Conservation (phyloP, 768 basidiomycete species). For the Russula virescens region DNA sequence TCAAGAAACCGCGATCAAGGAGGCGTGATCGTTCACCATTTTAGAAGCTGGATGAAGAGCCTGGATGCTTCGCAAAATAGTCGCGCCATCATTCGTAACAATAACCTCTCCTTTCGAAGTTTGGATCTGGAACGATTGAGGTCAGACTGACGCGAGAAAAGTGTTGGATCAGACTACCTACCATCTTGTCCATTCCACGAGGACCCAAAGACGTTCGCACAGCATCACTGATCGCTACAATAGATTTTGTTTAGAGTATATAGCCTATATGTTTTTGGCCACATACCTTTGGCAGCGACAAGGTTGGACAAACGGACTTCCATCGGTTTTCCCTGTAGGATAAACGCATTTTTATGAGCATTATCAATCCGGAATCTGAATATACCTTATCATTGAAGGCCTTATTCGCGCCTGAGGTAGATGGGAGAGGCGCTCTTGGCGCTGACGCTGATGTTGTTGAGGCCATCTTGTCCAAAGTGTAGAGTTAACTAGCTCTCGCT, state of each 20-base stretch:
- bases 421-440: constrained; percentile 20
- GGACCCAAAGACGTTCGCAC: constrained; percentile 95
- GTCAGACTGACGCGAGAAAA: constrained; percentile 7
- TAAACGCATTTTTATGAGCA: constrained; percentile 28
- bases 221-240: constrained; percentile 89
- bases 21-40: constrained; percentile 57
- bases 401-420: constrained; percentile 26
- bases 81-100: constrained; percentile 98
- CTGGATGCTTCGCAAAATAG: constrained; percentile 92
- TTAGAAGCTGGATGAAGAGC: constrained; percentile 97
- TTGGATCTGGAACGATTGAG: constrained; percentile 64
- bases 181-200: constrained; percentile 99
- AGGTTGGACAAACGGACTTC: constrained; percentile 96
- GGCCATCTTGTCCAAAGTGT: constrained; percentile 25
- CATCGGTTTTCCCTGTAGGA: constrained; percentile 86
- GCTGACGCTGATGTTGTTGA: constrained; percentile 26
- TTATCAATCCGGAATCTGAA: not conserved
- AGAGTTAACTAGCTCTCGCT: not conserved
- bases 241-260: constrained; percentile 10
- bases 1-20: not conserved
- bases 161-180: constrained; percentile 30
- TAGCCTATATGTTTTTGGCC: constrained; percentile 8
- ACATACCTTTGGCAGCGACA: constrained; percentile 92
- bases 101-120: constrained; percentile 94
- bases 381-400: constrained; percentile 83